Base-by-base conservation (phyloP, 2,329 filamentous ascomycete species). In the Cladophialophora immunda region DNA sequence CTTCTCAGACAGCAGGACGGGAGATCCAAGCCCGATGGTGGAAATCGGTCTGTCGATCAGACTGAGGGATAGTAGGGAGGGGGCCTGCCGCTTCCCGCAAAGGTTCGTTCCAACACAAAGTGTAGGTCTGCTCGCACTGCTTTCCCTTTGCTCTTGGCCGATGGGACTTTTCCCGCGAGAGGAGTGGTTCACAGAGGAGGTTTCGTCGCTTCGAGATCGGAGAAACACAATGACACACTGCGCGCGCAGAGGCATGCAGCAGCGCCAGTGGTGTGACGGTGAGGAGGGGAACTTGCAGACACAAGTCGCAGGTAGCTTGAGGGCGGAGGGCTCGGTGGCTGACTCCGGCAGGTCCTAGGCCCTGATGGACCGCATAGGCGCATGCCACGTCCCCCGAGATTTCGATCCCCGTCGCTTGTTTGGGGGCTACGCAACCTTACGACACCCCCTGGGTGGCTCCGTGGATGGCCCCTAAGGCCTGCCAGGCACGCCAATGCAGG, bases 401-500 rank as follows among this genome's bases (percentile, higher is more conserved):
- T 11, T 22, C 45, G 45, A 50, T 50, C 45, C 45, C 45, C 45
- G 45, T 50, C 45, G 45, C 45, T 50, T 50, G 45, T 50, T 50
- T 13, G 19, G 19, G 45, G 45, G 17, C 45, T 50, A 50, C 19
- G 19, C 45, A 50, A 50, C 45, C 45, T 50, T 25, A 25, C 45
- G 45, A 50, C 38, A 41, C 7, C 45, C 45, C 45, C 45, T 50
- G 45, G 45, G 45, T 41, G 38, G 45, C 9, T 25, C 45, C 19
- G 3, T 25, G 19, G 19, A 11, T 38, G 6, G n/a, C 41, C 41
- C 41, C 41, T 47, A 25, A 17, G 2, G 8, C 25, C 58, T 60
- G 52, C n/a, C n/a, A 61, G 17, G 58, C 58, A 53, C 58, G 30
- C 32, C 58, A 61, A 52, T 62, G 52, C 59, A 62, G 34, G 25